Evolutionary conservation across 306 rosid species (phyloP).

Genomic region (Arachis stenosperma): DNA sequence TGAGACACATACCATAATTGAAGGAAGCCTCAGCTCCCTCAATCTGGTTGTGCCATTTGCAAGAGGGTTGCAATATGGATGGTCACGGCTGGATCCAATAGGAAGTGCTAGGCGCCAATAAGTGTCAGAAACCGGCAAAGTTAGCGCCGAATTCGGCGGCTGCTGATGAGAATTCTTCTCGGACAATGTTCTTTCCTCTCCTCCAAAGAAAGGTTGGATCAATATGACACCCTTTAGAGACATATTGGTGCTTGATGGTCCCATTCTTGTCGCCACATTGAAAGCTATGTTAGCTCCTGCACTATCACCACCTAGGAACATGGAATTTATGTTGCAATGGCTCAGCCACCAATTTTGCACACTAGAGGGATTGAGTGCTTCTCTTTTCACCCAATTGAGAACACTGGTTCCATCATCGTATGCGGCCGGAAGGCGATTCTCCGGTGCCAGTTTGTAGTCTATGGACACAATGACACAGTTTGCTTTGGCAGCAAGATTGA

Average conservation of each 20-base stretch:
- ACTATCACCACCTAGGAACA: slow-evolving; percentile 81
- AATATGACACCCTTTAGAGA: slow-evolving; percentile 60
- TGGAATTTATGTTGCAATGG: slow-evolving; percentile 50
- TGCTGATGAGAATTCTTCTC: slow-evolving; percentile 55
- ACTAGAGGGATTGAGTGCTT: slow-evolving; percentile 38
- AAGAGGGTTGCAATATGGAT: slow-evolving; percentile 77
- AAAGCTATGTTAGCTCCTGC: slow-evolving; percentile 92
- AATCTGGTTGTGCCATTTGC: slow-evolving; percentile 46
- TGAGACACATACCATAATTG: slow-evolving; percentile 64
- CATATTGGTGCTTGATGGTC: slow-evolving; percentile 47
- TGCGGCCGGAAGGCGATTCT: slow-evolving; percentile 71
- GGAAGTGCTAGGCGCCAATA: slow-evolving; percentile 87
- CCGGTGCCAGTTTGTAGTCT: slow-evolving; percentile 77
- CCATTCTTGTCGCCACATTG: slow-evolving; percentile 56
- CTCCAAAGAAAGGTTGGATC: slow-evolving; percentile 93
- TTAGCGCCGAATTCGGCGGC: slow-evolving; percentile 60
- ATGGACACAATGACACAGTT: slow-evolving; percentile 67
- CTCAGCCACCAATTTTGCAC: slow-evolving; percentile 76
- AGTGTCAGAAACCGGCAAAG: slow-evolving; percentile 61
- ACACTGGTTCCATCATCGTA: slow-evolving; percentile 73
- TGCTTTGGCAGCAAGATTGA: slow-evolving; percentile 59
- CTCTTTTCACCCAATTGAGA: slow-evolving; percentile 76
- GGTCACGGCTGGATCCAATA: slow-evolving; percentile 65
- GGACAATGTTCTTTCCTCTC: slow-evolving; percentile 66
- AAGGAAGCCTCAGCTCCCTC: slow-evolving; percentile 53